Base-by-base conservation (phyloP, 352 stramenopile genomes). In the Phytopythium aichiense region DNA sequence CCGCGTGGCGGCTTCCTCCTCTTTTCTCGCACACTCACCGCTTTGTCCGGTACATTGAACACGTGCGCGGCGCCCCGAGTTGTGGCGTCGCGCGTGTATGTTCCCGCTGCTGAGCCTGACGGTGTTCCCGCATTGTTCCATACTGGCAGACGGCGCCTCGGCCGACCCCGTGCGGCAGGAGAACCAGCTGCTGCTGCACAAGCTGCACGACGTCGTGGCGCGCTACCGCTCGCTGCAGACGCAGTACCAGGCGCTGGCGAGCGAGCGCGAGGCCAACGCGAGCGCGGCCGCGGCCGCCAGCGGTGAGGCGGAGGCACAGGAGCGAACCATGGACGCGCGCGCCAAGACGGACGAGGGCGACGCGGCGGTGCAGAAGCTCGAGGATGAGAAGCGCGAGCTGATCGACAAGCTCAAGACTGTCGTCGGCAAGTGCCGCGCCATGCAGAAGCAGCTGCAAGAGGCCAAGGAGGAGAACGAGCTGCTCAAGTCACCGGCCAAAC, bases 391-490 rank as follows among this genome's bases (percentile, higher is more conserved):
- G 63, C 71, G 75, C 30, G 79, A 90, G 69, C 77, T 93, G 45
- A 84, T 92, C 23, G 77, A 81, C 61, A 91, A 92, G 65, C 77
- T 91, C 58, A 89, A 89, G 71, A 69, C 77, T 28, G 81, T 88
- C 48, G 74, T 90, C n/a, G 74, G 64, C 43, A 89, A 76, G 31
- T 89, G 77, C 38, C 82, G 81, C 54, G 69, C 74, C 49, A 83
- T 91, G 74, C 81, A 91, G 61, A 84, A 88, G 66, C 79, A 91
- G 56, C 73, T 89, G 42, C 76, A 89, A 43, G 74, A 87, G 33
- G 79, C 69, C 28, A 82, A 75, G 64, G 69, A 81, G 38, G 77
- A 88, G 58, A 88, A 87, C 48, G 74, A 81, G 40, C 56, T 65
- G 25, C 60, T 81, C 52, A 73, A 75, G 43, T 76, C 65, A 2